Conservation (phyloP, 352 stramenopile genomes). For the Elongisporangium senticosum region DNA sequence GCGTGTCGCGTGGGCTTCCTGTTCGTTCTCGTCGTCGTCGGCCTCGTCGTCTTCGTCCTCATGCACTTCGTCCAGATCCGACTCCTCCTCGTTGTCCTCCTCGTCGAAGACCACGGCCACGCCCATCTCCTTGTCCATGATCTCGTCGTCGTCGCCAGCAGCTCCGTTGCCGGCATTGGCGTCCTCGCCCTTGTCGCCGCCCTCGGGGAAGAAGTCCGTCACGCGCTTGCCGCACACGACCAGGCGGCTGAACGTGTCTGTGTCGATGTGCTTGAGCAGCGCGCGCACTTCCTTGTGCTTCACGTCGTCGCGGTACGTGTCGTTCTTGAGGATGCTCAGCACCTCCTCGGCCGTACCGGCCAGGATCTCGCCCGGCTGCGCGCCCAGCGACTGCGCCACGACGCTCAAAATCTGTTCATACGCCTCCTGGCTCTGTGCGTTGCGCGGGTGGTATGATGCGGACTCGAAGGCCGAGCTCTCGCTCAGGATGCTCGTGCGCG, state of each 20-base stretch:
- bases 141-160: slow-evolving; percentile 49
- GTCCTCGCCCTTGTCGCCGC: slow-evolving; percentile 19
- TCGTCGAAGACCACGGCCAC: slow-evolving; percentile 98
- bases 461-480: slow-evolving; percentile 71
- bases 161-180: slow-evolving; percentile 19
- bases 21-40: slow-evolving; percentile 38
- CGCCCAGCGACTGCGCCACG: slow-evolving; percentile 72
- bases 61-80: slow-evolving; percentile 89
- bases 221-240: slow-evolving; percentile 85
- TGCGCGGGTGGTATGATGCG: slow-evolving; percentile 86
- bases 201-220: slow-evolving; percentile 75
- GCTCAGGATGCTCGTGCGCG: slow-evolving; percentile 56
- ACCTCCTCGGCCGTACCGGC: slow-evolving; percentile 90
- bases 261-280: slow-evolving; percentile 77
- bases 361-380: slow-evolving; percentile 89
- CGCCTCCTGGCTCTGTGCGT: slow-evolving; percentile 74
- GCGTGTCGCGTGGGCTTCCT: slow-evolving; percentile 18
- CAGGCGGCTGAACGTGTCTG: slow-evolving; percentile 72
- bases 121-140: slow-evolving; percentile 97
- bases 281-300: slow-evolving; percentile 80
- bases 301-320: slow-evolving; percentile 79
- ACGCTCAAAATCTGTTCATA: slow-evolving; percentile 88
- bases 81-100: slow-evolving; percentile 93
- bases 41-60: slow-evolving; percentile 58
- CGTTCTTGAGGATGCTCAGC: slow-evolving; percentile 90